Conservation (phyloP, 805 yeast species). For the Clavispora carvajalis region DNA sequence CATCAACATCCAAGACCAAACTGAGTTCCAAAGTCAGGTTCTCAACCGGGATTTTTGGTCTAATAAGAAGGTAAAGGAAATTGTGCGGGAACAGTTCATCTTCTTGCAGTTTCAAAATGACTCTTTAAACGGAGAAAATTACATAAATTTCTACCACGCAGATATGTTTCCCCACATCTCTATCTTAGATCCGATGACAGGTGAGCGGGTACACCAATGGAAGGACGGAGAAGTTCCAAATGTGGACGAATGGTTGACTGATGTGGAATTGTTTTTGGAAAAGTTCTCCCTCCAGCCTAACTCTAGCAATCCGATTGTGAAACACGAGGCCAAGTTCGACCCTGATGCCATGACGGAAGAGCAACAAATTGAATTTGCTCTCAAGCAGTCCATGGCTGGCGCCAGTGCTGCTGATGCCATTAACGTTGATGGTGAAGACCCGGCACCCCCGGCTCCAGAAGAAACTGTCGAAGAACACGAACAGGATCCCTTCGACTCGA, state of each 20-base stretch:
- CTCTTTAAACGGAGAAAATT: constrained; percentile 68
- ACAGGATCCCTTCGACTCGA: constrained; percentile 40
- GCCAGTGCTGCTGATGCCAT: constrained; percentile 25
- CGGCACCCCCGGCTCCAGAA: constrained; percentile 1
- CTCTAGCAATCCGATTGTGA: constrained; percentile 60
- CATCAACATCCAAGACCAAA: constrained; percentile 79
- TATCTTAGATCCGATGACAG: constrained; percentile 90
- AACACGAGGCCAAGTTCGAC: constrained; percentile 55
- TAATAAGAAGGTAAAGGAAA: constrained; percentile 52
- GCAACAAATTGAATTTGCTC: constrained; percentile 74
- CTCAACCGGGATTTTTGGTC: constrained; percentile 94
- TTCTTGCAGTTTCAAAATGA: constrained; percentile 83
- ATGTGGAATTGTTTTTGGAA: constrained; percentile 63
- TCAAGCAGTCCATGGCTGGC: constrained; percentile 54
- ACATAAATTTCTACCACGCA: constrained; percentile 67
- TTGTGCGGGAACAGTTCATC: constrained; percentile 63
- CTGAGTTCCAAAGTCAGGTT: constrained; percentile 84
- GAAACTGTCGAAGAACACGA: constrained; percentile 5
- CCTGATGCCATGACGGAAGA: constrained; percentile 71
- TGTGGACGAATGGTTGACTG: constrained; percentile 55
- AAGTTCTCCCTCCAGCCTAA: constrained; percentile 60
- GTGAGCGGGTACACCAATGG: constrained; percentile 83
- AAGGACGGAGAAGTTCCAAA: constrained; percentile 55
- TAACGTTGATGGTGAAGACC: constrained; percentile 18
- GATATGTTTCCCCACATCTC: constrained; percentile 80